Base-by-base conservation (phyloP, 1,284 basidiomycete genomes). In the Paramarasmius palmivorus region DNA sequence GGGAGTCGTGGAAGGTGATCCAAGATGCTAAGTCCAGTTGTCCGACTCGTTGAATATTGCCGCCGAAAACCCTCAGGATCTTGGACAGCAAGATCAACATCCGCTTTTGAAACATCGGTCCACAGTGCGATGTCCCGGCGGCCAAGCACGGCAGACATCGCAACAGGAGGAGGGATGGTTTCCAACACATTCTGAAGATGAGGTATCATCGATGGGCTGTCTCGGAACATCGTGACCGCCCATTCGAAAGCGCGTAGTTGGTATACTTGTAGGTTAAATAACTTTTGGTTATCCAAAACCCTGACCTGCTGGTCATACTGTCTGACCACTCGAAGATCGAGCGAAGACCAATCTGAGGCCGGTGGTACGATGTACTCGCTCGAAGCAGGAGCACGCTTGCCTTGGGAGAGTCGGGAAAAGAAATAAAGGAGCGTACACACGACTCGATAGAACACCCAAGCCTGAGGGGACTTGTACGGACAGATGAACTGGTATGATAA, bases 381-480 rank as follows among this genome's bases (percentile, higher is more conserved):
- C 17, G 23, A 41, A 12, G 39, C 17, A 22, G 23, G 12, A 19
- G 17, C 14, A 14, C 17, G 14, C 36, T 14, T n/a, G n/a, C n/a
- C n/a, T n/a, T n/a, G n/a, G n/a, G n/a, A n/a, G n/a, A n/a, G n/a
- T n/a, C n/a, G n/a, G n/a, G n/a, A n/a, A n/a, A n/a, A n/a, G n/a
- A n/a, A n/a, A n/a, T n/a, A 17, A 17, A 40, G 41, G 12, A 23
- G 20, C 9, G 41, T 25, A 15, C 29, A 6, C 29, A 22, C 2
- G 19, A 44, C 7, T 3, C 14, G 15, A n/a, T 44, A 44, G 5
- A 44, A 17, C 20, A 44, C 14, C 41, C 41, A 44, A 15, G 41
- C 41, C 25, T 44, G 41, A 23, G 41, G 41, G 15, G 41, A 44
- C 41, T 44, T 44, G 41, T 44, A 44, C 12, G 41, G 41, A n/a